Evolutionary conservation across 2,329 filamentous ascomycete genomes (phyloP).

Genomic region (Colletotrichum sp.): DNA sequence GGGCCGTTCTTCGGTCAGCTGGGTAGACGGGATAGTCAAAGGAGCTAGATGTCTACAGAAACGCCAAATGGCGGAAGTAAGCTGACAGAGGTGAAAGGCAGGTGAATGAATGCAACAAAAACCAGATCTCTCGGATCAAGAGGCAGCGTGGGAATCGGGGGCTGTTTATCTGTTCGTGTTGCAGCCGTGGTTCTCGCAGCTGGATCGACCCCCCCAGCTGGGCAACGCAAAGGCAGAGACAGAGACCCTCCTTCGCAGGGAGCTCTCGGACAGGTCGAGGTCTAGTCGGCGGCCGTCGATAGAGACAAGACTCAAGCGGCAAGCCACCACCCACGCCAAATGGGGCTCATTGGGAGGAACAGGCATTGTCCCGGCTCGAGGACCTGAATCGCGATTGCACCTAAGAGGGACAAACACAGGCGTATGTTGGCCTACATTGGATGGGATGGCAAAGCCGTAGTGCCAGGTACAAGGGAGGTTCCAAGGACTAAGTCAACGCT

Average conservation of each 20-base stretch:
- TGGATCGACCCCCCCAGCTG: neutral
- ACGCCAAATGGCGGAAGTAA: neutral
- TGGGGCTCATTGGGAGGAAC: neutral
- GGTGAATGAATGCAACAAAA: neutral
- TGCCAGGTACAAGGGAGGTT: slow-evolving; percentile 14
- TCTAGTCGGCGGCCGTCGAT: neutral
- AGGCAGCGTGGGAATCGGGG: neutral
- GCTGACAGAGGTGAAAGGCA: neutral
- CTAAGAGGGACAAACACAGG: neutral
- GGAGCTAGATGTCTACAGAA: neutral
- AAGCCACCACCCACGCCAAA: slow-evolving; percentile 3
- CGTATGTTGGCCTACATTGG: neutral
- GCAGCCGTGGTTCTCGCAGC: neutral
- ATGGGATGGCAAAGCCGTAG: neutral
- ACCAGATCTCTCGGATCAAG: neutral
- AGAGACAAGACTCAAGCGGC: slow-evolving; percentile 7
- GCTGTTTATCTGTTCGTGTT: neutral
- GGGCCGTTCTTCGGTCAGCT: neutral
- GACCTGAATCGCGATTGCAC: neutral
- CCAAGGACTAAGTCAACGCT: neutral
- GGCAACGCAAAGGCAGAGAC: neutral
- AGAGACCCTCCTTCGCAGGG: neutral
- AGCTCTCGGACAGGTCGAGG: slow-evolving; percentile 1
- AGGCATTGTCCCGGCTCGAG: slow-evolving; percentile 3
- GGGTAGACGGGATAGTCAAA: neutral